A percentile compares a stretch with the other conserved stretches of the same genome.
These are phyloP conservation scores for Phytophthora tentaculata DNA, from an alignment of 352 stramenopile species.

Conservation along the genomic window DNA sequence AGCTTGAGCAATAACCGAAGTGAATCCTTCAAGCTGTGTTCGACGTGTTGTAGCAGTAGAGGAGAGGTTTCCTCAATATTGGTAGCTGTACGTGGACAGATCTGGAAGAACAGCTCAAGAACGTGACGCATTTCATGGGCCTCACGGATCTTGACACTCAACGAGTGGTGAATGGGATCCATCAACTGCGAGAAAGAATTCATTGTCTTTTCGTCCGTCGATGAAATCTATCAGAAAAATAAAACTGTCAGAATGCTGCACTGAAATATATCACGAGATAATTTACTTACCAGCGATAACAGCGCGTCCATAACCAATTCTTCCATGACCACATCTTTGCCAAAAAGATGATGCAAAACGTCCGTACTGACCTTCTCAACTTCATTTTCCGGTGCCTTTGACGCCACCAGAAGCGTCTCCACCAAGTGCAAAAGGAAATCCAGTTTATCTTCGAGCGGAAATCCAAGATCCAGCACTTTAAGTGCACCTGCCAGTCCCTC, in stretches of 20 bases:
- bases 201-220: slow-evolving; percentile 61
- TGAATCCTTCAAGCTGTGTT: slow-evolving; percentile 78
- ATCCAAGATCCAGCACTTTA: slow-evolving; percentile 67
- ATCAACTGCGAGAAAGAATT: slow-evolving; percentile 64
- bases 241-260: background rate
- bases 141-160: slow-evolving; percentile 72
- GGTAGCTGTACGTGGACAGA: slow-evolving; percentile 68
- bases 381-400: slow-evolving; percentile 31
- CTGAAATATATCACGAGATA: too few relatives aligned
- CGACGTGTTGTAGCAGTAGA: slow-evolving; percentile 77
- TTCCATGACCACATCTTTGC: slow-evolving; percentile 66
- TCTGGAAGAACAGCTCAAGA: slow-evolving; percentile 74
- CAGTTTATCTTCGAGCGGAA: slow-evolving; percentile 76
- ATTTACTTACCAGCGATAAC: slow-evolving; percentile 58
- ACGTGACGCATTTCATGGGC: slow-evolving; percentile 83
- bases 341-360: slow-evolving; percentile 70
- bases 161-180: slow-evolving; percentile 63
- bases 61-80: slow-evolving; percentile 82
- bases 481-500: slow-evolving; percentile 68
- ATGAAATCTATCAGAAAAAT: slow-evolving; percentile 44
- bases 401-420: slow-evolving; percentile 50
- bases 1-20: slow-evolving; percentile 81
- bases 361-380: slow-evolving; percentile 29
- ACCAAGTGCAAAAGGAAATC: slow-evolving; percentile 68
- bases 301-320: slow-evolving; percentile 75